phyloP scores from a whole-genome alignment of 1,284 basidiomycete genomes.

The Ustilago hordei region DNA sequence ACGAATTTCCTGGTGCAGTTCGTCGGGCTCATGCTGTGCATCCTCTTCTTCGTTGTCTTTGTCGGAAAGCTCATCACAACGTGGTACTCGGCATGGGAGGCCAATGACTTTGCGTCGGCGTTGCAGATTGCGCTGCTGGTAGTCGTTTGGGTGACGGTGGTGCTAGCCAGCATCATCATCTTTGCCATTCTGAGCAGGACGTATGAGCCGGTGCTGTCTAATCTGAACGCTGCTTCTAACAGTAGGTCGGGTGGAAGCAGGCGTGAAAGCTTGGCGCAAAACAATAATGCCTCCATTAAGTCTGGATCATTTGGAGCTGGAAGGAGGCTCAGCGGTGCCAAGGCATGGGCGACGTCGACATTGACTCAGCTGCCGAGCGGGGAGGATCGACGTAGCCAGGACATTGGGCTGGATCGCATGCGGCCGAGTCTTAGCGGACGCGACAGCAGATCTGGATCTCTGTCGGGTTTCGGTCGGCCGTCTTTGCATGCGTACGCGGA shows the following conservation, averaged over 20 bases:
- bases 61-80: constrained; percentile 27
- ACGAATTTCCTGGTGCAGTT: constrained; percentile 36
- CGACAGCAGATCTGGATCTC: constrained; percentile 7
- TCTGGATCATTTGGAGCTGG: neutral
- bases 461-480: constrained; percentile 9
- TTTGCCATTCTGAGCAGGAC: constrained; percentile 38
- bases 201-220: constrained; percentile 38
- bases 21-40: constrained; percentile 21
- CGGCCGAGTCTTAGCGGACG: neutral
- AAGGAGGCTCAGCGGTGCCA: constrained; percentile 21
- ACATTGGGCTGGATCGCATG: constrained; percentile 23
- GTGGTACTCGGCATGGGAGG: constrained; percentile 40
- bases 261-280: constrained; percentile 9
- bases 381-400: constrained; percentile 10
- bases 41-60: constrained; percentile 31
- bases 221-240: constrained; percentile 7
- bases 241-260: constrained; percentile 15
- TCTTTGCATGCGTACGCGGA: constrained; percentile 27
- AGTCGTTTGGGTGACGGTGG: constrained; percentile 29
- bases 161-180: constrained; percentile 29
- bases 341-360: constrained; percentile 21
- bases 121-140: constrained; percentile 22
- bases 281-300: neutral
- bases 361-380: constrained; percentile 23
- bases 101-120: constrained; percentile 14